These are phyloP conservation scores for Mycena vulgaris DNA, from an alignment of 768 basidiomycete genomes.

Conservation along the genomic window DNA sequence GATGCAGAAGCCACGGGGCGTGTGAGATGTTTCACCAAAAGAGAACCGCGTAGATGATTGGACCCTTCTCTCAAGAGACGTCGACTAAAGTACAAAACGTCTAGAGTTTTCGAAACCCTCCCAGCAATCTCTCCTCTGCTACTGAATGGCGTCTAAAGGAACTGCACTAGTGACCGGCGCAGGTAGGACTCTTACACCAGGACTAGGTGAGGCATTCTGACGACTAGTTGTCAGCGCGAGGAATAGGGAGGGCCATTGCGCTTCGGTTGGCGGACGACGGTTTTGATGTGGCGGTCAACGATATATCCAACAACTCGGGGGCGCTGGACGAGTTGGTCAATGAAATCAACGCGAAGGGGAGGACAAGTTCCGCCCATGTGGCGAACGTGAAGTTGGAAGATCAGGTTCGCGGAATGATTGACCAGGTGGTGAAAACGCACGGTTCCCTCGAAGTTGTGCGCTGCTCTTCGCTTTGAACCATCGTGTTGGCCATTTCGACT, in stretches of 20 bases:
- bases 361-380: conserved; percentile 28
- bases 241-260: conserved; percentile 60
- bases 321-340: conserved; percentile 42
- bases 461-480: neutral
- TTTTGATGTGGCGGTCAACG: conserved; percentile 58
- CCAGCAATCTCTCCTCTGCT: too few species aligned
- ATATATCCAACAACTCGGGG: conserved; percentile 45
- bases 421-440: conserved; percentile 41
- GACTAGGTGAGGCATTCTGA: neutral
- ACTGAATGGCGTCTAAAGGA: conserved; percentile 38
- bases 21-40: too few species aligned
- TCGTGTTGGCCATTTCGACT: neutral
- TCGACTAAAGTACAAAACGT: too few species aligned
- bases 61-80: too few species aligned
- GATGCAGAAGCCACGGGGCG: too few species aligned
- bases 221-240: conserved; percentile 45
- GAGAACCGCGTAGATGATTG: too few species aligned
- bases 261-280: conserved; percentile 58
- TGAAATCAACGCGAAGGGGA: conserved; percentile 43
- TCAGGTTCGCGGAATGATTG: conserved; percentile 53
- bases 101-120: too few species aligned
- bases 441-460: conserved; percentile 47
- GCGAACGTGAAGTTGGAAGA: conserved; percentile 54
- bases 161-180: conserved; percentile 53
- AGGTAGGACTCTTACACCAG: conserved; percentile 20